Evolutionary conservation across 2,329 filamentous ascomycete genomes (phyloP), one percentile per base, ranked within the genome.

Genomic region (Ophiostoma piceae): DNA sequence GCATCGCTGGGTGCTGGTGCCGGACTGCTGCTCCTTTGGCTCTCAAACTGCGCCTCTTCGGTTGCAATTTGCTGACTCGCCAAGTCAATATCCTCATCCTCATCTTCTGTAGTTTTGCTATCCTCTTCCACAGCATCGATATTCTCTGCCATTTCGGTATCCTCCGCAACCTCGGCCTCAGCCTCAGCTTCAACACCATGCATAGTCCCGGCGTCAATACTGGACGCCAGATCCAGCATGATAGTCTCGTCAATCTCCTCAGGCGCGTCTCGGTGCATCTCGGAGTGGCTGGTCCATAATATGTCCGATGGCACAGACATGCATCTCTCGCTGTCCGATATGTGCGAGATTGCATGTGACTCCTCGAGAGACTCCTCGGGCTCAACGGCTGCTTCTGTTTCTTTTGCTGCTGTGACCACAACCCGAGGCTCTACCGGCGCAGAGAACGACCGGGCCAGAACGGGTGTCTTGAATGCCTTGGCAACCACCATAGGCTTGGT

Each of bases 401-500:
- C 12, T 7, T 26, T 4, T 47, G 57, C 26, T 7, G 26, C 14
- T 32, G 12, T 11, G 16, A 9, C 19, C 19, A 37, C 29, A 4
- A 37, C 7, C 16, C 32, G 60, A n/a, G 60, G 60, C 32, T 64
- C 60, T n/a, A 64, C 60, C 19, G 60, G 60, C 8, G 60, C 29
- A 35, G 60, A 64, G 14, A 64, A 64, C 7, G 60, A 37, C 8
- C 62, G 35, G 1, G 62, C 62, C 3, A 22, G 12, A 14, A 41
- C 35, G 16, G 62, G 62, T 39, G 41, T 32, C 26, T 19, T 39
- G 11, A 65, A 65, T 62, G 68, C 39, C 66, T 32, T 62, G 12
- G 26, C n/a, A 51, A 62, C 51, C n/a, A 41, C 43, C 9, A 37
- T 41, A 8, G 62, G 32, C 35, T 54, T 68, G 60, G n/a, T 70